These are phyloP conservation scores for Millerozyma miso DNA, from an alignment of 805 yeast genomes.

Conservation along the genomic window DNA sequence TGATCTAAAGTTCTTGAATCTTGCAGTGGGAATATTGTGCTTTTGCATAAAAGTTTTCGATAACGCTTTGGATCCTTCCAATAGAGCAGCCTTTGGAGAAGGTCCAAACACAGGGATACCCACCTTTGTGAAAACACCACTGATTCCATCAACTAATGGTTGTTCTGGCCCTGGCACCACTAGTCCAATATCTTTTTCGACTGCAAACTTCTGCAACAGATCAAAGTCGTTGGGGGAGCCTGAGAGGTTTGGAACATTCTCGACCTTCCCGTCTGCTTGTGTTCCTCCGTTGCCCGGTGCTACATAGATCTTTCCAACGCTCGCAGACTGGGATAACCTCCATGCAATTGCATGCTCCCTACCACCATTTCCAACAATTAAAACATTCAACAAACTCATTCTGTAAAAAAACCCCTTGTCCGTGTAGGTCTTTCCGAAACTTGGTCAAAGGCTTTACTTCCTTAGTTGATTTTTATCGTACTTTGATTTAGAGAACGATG, in stretches of 20 bases:
- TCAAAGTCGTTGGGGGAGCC: slow-evolving; percentile 65
- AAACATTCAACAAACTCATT: slow-evolving; percentile 42
- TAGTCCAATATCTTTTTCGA: slow-evolving; percentile 56
- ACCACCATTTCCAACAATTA: slow-evolving; percentile 96
- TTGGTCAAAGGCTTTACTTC: background rate
- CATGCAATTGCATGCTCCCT: slow-evolving; percentile 97
- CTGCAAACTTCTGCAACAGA: slow-evolving; percentile 69
- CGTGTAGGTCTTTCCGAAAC: background rate
- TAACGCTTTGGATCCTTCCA: slow-evolving; percentile 97
- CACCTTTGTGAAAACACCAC: slow-evolving; percentile 63
- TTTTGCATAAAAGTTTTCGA: slow-evolving; percentile 91
- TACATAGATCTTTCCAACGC: slow-evolving; percentile 71
- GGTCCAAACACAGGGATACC: slow-evolving; percentile 99
- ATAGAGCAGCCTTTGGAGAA: slow-evolving; percentile 77
- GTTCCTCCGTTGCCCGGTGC: slow-evolving; percentile 99
- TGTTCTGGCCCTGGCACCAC: slow-evolving; percentile 99
- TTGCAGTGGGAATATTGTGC: slow-evolving; percentile 93
- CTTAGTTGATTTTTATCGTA: background rate
- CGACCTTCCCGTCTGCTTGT: slow-evolving; percentile 50
- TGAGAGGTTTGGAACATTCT: slow-evolving; percentile 62
- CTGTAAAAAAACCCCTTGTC: background rate
- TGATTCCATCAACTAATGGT: slow-evolving; percentile 92
- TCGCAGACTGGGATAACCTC: slow-evolving; percentile 77
- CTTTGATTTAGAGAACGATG: background rate
- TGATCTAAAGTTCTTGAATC: slow-evolving; percentile 74